These are phyloP conservation scores for Chamaenerion angustifolium DNA, from an alignment of 345 rosid species.

Conservation along the genomic window DNA sequence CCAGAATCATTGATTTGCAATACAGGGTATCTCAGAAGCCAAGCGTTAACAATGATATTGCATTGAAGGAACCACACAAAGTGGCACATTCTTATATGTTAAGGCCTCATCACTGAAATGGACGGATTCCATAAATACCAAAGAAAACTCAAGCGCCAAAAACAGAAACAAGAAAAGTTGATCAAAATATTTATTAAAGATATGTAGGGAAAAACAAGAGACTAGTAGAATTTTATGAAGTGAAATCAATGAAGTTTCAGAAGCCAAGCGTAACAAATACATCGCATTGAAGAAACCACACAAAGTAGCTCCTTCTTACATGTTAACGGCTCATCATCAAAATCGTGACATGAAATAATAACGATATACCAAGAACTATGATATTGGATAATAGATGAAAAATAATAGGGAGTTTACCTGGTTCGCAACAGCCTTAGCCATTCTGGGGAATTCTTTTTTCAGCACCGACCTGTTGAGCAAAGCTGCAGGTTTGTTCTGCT, in stretches of 20 bases:
- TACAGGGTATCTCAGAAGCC: constrained; percentile 13
- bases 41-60: constrained; percentile 29
- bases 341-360: background rate
- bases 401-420: constrained; percentile 23
- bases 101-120: constrained; percentile 29
- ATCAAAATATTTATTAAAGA: background rate
- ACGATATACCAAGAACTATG: no score
- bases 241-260: constrained; percentile 14
- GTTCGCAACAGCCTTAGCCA: constrained; percentile 46
- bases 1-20: no score
- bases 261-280: constrained; percentile 40
- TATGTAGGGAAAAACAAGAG: no score
- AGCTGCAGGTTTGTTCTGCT: constrained; percentile 36
- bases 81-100: constrained; percentile 27
- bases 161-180: no score
- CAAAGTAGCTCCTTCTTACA: constrained; percentile 21
- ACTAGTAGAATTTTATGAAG: no score
- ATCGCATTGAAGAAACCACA: constrained; percentile 35
- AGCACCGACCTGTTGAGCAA: constrained; percentile 41
- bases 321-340: constrained; percentile 46
- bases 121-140: no score
- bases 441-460: constrained; percentile 46
- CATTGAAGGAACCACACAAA: constrained; percentile 21
- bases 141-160: no score
- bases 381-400: no score